A percentile compares a stretch with the other conserved stretches of the same genome.
Conservation (phyloP, 2,329 filamentous ascomycete species). For the Hirsutella minnesotensis region DNA sequence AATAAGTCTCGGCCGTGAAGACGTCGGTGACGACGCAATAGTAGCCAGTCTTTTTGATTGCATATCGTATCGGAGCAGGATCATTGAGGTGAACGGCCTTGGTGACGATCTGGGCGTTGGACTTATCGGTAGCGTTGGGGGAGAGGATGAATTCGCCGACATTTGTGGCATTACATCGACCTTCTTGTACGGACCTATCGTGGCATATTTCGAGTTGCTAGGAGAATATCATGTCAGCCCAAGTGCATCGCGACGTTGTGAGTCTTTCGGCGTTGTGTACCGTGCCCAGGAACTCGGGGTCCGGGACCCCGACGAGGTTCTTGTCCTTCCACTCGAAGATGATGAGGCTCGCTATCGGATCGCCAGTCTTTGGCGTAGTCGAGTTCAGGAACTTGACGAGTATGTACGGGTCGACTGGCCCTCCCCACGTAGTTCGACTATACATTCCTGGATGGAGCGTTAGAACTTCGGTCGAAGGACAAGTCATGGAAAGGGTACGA, state of each 20-base stretch:
- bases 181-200: constrained; percentile 52
- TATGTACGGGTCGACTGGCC: constrained; percentile 80
- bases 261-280: constrained; percentile 19
- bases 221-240: not conserved
- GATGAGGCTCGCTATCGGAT: constrained; percentile 71
- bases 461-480: constrained; percentile 3
- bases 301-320: constrained; percentile 59
- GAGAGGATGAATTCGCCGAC: constrained; percentile 76
- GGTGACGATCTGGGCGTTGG: constrained; percentile 63
- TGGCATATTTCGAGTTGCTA: constrained; percentile 56
- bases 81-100: constrained; percentile 73
- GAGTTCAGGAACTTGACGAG: constrained; percentile 62
- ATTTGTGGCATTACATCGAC: constrained; percentile 64
- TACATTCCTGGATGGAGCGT: constrained; percentile 61
- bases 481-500: constrained; percentile 10
- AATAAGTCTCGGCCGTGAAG: constrained; percentile 58
- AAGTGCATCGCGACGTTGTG: constrained; percentile 8
- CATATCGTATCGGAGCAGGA: constrained; percentile 64
- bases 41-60: constrained; percentile 82
- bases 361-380: constrained; percentile 42
- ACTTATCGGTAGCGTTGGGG: constrained; percentile 59
- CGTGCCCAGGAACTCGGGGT: constrained; percentile 29
- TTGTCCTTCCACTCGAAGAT: constrained; percentile 94
- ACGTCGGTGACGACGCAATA: constrained; percentile 80
- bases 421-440: constrained; percentile 78